A percentile compares a stretch with the other conserved stretches of the same genome.
Evolutionary conservation across 768 basidiomycete genomes (phyloP).

Genomic region (Tubosaeta brunneosetosa): DNA sequence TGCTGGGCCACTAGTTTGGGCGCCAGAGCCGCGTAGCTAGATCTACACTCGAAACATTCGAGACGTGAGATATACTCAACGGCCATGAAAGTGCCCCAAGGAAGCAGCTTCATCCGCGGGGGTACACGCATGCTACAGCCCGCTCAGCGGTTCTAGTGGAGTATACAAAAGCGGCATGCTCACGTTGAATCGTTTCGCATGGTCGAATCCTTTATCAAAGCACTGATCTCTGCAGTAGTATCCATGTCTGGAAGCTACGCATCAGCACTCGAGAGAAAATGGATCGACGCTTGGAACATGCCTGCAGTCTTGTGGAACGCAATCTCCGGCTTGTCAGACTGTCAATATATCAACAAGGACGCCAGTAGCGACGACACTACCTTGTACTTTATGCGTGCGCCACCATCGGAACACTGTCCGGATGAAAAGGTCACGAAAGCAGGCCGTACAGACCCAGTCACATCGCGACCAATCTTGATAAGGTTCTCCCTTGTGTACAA

Average conservation of each 20-base stretch:
- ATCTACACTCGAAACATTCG: neutral
- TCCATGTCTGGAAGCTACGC: conserved; percentile 3
- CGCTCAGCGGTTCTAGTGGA: neutral
- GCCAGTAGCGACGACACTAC: neutral
- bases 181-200: conserved; percentile 11
- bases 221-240: conserved; percentile 12
- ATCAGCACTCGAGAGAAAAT: neutral
- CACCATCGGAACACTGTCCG: conserved; percentile 11
- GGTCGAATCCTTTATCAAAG: conserved; percentile 6
- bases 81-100: neutral
- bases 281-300: neutral
- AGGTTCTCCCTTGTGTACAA: neutral
- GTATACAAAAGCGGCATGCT: neutral
- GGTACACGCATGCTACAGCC: conserved; percentile 6
- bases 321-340: neutral
- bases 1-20: neutral
- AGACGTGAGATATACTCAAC: neutral
- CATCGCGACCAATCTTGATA: conserved; percentile 6
- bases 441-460: conserved; percentile 6
- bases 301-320: conserved; percentile 6
- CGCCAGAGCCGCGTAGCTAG: neutral
- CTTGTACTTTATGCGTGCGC: conserved; percentile 5
- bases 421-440: conserved; percentile 6
- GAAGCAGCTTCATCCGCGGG: conserved; percentile 2
- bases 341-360: neutral